phyloP scores from a whole-genome alignment of 2,329 filamentous ascomycete genomes.

The Cladosporium sp. region DNA sequence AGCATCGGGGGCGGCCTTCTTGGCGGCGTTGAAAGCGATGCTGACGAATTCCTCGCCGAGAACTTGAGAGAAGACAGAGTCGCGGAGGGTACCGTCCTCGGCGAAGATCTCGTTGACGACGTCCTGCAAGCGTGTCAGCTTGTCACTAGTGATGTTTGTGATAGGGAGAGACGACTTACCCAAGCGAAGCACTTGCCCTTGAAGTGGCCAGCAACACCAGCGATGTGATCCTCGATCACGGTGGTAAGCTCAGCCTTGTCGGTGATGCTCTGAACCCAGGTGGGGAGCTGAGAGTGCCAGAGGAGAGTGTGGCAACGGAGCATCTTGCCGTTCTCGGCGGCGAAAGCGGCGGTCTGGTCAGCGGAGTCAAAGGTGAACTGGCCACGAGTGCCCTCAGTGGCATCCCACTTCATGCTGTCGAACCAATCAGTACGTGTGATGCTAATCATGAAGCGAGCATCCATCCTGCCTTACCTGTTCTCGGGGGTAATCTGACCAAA shows the following conservation, averaged over 20 bases:
- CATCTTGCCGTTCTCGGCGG: constrained; percentile 51
- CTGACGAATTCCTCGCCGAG: constrained; percentile 66
- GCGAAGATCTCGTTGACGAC: constrained; percentile 60
- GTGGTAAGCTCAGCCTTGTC: constrained; percentile 50
- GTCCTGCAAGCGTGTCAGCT: constrained; percentile 39
- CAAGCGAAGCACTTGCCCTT: constrained; percentile 61
- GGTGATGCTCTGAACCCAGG: constrained; percentile 56
- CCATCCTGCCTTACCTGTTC: constrained; percentile 44
- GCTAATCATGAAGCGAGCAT: not conserved
- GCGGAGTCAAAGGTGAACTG: constrained; percentile 54
- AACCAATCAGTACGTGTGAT: no score
- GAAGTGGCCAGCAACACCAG: constrained; percentile 53
- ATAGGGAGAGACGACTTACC: constrained; percentile 29
- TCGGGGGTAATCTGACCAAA: constrained; percentile 64
- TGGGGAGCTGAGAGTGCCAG: constrained; percentile 54
- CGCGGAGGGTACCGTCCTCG: constrained; percentile 61
- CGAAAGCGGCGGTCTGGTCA: constrained; percentile 59
- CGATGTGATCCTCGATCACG: constrained; percentile 59
- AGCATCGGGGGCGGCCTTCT: constrained; percentile 52
- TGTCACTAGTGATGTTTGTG: not conserved
- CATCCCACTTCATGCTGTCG: constrained; percentile 66
- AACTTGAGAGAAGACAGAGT: constrained; percentile 62
- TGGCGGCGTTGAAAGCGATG: constrained; percentile 61
- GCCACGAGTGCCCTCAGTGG: constrained; percentile 46
- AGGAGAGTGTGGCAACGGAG: constrained; percentile 64